Evolutionary conservation across 2,329 filamentous ascomycete species (phyloP).

Genomic region (Blastomyces gilchristii): DNA sequence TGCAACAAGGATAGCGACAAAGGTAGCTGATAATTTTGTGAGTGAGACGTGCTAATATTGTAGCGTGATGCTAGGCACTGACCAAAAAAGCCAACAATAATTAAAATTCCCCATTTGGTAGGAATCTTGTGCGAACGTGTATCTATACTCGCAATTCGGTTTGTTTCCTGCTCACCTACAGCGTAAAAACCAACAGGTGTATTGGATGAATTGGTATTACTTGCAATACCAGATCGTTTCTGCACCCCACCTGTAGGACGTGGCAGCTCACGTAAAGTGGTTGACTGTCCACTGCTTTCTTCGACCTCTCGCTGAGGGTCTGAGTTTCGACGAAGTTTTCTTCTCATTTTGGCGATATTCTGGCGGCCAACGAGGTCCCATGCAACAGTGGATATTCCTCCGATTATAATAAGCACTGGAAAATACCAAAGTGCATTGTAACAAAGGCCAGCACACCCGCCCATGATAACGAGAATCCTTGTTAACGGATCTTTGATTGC

Average conservation of each 20-base stretch:
- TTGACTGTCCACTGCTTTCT: conserved; percentile 8
- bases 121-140: conserved; percentile 13
- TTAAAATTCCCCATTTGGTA: conserved; percentile 15
- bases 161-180: neutral
- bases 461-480: conserved; percentile 53
- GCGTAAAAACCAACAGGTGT: neutral
- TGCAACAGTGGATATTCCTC: conserved; percentile 43
- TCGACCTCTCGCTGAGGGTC: conserved; percentile 14
- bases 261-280: conserved; percentile 11
- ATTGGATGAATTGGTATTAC: conserved; percentile 1
- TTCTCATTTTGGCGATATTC: conserved; percentile 27
- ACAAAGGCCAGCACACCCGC: conserved; percentile 54
- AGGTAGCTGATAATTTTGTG: conserved; percentile 33
- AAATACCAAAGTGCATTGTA: conserved; percentile 71
- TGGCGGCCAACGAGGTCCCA: conserved; percentile 49
- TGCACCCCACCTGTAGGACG: conserved; percentile 6
- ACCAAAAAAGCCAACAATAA: conserved; percentile 43
- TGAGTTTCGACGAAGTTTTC: conserved; percentile 15
- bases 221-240: conserved; percentile 14
- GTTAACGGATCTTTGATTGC: conserved; percentile 56
- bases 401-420: conserved; percentile 50
- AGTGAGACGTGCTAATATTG: neutral
- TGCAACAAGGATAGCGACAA: conserved; percentile 47
- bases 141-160: conserved; percentile 6
- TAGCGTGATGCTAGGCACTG: conserved; percentile 10